phyloP scores from a whole-genome alignment of 2,329 filamentous ascomycete genomes.

The Sporothrix phasma region DNA sequence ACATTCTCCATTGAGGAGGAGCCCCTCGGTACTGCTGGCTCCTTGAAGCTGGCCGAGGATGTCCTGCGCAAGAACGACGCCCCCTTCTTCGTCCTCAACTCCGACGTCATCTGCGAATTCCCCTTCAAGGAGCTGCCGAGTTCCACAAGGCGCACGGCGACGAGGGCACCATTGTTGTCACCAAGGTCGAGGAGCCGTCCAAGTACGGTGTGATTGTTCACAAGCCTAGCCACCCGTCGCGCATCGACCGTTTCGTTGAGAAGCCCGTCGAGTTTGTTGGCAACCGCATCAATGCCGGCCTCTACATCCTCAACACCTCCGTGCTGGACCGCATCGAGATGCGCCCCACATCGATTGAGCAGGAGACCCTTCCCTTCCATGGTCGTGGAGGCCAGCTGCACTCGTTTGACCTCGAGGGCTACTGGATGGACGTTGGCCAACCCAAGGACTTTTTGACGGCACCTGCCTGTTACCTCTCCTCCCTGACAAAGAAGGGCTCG shows the following conservation, averaged over 20 bases:
- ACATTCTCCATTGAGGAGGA: slow-evolving; percentile 96
- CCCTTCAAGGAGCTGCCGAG: slow-evolving; percentile 78
- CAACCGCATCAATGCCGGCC: slow-evolving; percentile 96
- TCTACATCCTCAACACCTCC: slow-evolving; percentile 94
- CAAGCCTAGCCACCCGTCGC: slow-evolving; percentile 80
- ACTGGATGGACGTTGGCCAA: slow-evolving; percentile 99
- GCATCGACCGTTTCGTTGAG: slow-evolving; percentile 98
- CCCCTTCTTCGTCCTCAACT: slow-evolving; percentile 98
- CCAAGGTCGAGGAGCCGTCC: slow-evolving; percentile 96
- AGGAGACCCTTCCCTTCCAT: slow-evolving; percentile 97
- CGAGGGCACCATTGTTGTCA: slow-evolving; percentile 95
- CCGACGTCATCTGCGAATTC: slow-evolving; percentile 96
- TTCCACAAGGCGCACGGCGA: slow-evolving; percentile 92
- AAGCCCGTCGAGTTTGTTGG: slow-evolving; percentile 98
- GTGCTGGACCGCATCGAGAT: slow-evolving; percentile 88
- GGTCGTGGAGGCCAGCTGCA: slow-evolving; percentile 82
- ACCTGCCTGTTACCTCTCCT: slow-evolving; percentile 95
- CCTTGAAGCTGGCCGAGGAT: slow-evolving; percentile 87
- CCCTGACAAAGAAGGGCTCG: slow-evolving; percentile 78
- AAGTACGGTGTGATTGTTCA: slow-evolving; percentile 99
- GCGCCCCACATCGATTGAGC: slow-evolving; percentile 92
- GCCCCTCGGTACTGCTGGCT: slow-evolving; percentile 88
- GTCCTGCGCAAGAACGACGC: slow-evolving; percentile 86
- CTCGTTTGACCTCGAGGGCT: slow-evolving; percentile 92
- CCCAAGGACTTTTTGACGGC: slow-evolving; percentile 97